Evolutionary conservation across 805 yeast genomes (phyloP).

Genomic region (Cyberlindnera subsufficiens): DNA sequence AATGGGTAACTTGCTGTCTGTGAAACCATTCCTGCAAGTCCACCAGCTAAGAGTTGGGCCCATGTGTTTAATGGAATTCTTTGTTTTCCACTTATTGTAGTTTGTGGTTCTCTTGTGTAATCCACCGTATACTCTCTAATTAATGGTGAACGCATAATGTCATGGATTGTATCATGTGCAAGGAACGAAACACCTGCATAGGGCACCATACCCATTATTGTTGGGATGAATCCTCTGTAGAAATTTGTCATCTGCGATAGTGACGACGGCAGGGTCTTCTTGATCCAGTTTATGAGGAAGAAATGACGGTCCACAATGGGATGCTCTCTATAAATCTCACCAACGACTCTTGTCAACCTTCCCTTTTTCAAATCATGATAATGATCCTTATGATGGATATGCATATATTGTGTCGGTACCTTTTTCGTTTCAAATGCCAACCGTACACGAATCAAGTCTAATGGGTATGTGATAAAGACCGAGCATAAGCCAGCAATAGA

Average conservation of each 20-base stretch:
- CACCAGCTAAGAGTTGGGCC: constrained; percentile 95
- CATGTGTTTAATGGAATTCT: constrained; percentile 73
- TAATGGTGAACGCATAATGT: constrained; percentile 60
- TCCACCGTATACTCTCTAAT: constrained; percentile 49
- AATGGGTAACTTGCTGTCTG: constrained; percentile 97
- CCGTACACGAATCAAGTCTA: constrained; percentile 85
- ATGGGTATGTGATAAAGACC: constrained; percentile 86
- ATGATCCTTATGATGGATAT: constrained; percentile 19
- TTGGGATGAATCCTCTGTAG: constrained; percentile 91
- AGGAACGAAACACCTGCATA: constrained; percentile 97
- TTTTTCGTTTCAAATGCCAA: constrained; percentile 78
- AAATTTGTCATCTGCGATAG: constrained; percentile 46
- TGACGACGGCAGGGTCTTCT: constrained; percentile 13
- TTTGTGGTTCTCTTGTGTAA: constrained; percentile 1
- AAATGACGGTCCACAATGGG: constrained; percentile 19
- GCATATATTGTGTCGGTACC: constrained; percentile 6
- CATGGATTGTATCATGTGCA: constrained; percentile 89
- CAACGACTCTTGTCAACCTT: constrained; percentile 19
- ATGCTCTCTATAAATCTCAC: constrained; percentile 21
- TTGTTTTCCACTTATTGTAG: constrained; percentile 11
- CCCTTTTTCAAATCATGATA: constrained; percentile 25
- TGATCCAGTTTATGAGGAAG: constrained; percentile 16
- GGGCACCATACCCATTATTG: constrained; percentile 92
- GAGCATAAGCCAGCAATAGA: constrained; percentile 84
- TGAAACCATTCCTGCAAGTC: constrained; percentile 89